Percentiles rank a stretch among this genome's conserved stretches.
These are phyloP conservation scores for Coniferiporia sulphurascens DNA, from an alignment of 1,284 basidiomycete genomes.

Conservation along the genomic window DNA sequence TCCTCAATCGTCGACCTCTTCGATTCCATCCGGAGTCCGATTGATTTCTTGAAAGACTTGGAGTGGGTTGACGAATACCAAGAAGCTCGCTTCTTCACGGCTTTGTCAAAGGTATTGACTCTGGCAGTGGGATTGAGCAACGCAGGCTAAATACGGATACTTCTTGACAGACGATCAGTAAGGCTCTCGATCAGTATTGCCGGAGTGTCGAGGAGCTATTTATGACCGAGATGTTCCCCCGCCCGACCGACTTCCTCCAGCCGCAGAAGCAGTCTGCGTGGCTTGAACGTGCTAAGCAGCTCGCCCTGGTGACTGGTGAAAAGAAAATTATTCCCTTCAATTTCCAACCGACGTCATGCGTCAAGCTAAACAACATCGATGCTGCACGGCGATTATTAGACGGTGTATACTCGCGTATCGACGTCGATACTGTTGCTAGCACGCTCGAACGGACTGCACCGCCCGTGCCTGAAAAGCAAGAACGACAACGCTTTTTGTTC, in stretches of 20 bases:
- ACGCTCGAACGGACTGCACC: conserved; percentile 55
- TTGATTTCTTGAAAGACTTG: conserved; percentile 83
- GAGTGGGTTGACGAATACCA: conserved; percentile 92
- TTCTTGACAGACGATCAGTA: conserved; percentile 72
- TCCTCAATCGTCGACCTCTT: conserved; percentile 97
- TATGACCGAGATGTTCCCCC: conserved; percentile 91
- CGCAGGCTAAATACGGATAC: not conserved
- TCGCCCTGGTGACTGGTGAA: conserved; percentile 70
- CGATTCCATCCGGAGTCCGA: conserved; percentile 88
- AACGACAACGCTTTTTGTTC: conserved; percentile 76
- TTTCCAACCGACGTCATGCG: conserved; percentile 89
- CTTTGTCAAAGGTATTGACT: conserved; percentile 68
- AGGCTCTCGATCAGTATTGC: conserved; percentile 92
- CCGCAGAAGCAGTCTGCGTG: conserved; percentile 88
- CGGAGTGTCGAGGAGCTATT: conserved; percentile 84
- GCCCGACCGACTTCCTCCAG: conserved; percentile 68
- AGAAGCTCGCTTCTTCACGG: conserved; percentile 86
- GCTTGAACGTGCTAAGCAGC: conserved; percentile 88
- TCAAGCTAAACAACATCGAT: conserved; percentile 98
- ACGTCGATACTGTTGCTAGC: conserved; percentile 84
- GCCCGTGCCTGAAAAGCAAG: conserved; percentile 64
- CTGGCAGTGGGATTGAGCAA: not conserved
- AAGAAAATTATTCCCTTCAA: conserved; percentile 93
- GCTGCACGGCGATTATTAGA: conserved; percentile 88
- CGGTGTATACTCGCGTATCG: conserved; percentile 88